Evolutionary conservation across 2,329 filamentous ascomycete genomes (phyloP).

Genomic region (Escovopsis weberi): DNA sequence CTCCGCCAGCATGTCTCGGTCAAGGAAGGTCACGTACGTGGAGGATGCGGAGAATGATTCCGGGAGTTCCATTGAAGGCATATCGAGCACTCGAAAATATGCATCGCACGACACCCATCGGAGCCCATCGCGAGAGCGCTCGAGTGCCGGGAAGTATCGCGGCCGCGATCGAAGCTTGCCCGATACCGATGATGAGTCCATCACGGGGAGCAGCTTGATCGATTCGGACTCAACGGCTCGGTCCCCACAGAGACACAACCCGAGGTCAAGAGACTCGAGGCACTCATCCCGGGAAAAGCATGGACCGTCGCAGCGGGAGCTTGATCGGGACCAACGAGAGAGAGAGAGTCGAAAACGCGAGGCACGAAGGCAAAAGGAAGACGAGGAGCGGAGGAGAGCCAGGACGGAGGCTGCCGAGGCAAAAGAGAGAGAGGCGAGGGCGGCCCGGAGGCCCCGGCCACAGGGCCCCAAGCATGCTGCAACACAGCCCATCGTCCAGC

Average conservation of each 20-base stretch:
- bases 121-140: constrained; percentile 31
- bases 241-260: constrained; percentile 15
- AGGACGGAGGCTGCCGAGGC: constrained; percentile 5
- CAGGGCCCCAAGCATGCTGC: constrained; percentile 17
- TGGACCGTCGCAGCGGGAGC: constrained; percentile 13
- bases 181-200: constrained; percentile 24
- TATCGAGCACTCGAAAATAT: constrained; percentile 27
- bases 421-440: constrained; percentile 12
- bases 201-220: constrained; percentile 16
- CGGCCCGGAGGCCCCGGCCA: constrained; percentile 15
- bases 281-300: constrained; percentile 10
- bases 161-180: constrained; percentile 20
- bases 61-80: constrained; percentile 26
- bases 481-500: constrained; percentile 19
- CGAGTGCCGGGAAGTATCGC: constrained; percentile 37
- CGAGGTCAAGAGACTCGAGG: constrained; percentile 13
- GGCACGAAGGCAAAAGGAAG: constrained; percentile 11
- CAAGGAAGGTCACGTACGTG: constrained; percentile 18
- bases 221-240: constrained; percentile 32
- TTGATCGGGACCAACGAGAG: constrained; percentile 14
- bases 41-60: constrained; percentile 40
- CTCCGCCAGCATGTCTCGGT: constrained; percentile 25
- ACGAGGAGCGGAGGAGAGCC: constrained; percentile 8
- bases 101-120: constrained; percentile 30
- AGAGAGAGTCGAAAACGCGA: constrained; percentile 11